Base-by-base conservation (phyloP, 1,284 basidiomycete genomes). In the Exsudoporus floridanus region DNA sequence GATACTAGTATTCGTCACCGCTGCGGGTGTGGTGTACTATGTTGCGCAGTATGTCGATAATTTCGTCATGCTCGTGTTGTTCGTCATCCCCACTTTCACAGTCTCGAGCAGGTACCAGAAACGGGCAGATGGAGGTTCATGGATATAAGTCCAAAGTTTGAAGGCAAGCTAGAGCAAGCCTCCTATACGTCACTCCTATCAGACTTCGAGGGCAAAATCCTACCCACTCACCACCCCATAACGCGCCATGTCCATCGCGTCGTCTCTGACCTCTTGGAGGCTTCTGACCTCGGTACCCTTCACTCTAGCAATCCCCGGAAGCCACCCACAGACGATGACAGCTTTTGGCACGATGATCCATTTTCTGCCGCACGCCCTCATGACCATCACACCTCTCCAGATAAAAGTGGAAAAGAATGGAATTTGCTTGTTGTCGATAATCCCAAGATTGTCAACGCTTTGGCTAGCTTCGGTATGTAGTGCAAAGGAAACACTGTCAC, bases 91-190 rank as follows among this genome's bases (percentile, higher is more conserved):
- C 33, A 30, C 35, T 21, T 42, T 39, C 34, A 28, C 56, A 94
- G 92, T 63, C 74, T 92, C 18, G 92, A 94, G 64, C 77, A 81
- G 61, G 88, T 91, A 0, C 86, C 88, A 5, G 84, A 92, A 62
- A 94, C 92, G 0, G 92, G 92, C 0, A 72, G 93, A 52, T 86
- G 85, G 78, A 73, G 93, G 19, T 94, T 94, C 66, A 95, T 96
- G 80, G 86, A 88, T 62, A 78, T 88, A 7, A 80, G 79, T 35
- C 78, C 79, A 0, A 73, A 76, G 49, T 72, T 71, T 40, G 92
- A 95, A 70, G 74, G 77, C 4, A 66, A 63, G 79, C 65, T 87
- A 12, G 83, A 75, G 8, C 69, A 81, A 47, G 53, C 79, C 28
- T 71, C 80, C 2, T 81, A 83, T 61, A 54, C 74, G 10, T 66